These are phyloP conservation scores for Peronosclerospora sorghi DNA, from an alignment of 352 stramenopile species.

Conservation along the genomic window DNA sequence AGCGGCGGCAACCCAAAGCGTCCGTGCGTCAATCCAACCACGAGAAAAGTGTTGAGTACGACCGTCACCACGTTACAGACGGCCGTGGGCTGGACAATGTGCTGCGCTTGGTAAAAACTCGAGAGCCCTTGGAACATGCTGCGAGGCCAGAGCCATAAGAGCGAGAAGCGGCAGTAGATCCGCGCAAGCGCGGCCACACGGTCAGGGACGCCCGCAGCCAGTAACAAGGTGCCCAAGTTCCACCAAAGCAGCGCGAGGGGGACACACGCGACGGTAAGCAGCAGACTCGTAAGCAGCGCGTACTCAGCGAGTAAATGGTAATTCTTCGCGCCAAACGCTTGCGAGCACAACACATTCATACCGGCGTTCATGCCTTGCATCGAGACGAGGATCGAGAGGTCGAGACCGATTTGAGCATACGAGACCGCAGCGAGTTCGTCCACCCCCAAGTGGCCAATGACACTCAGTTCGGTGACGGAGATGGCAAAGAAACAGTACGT, in stretches of 20 bases:
- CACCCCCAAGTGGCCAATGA: no score
- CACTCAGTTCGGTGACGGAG: no score
- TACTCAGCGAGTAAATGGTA: conserved; percentile 60
- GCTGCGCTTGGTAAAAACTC: conserved; percentile 71
- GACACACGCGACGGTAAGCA: conserved; percentile 61
- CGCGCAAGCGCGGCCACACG: conserved; percentile 30
- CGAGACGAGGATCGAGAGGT: conserved; percentile 68
- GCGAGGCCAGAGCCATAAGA: conserved; percentile 78
- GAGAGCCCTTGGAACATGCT: conserved; percentile 69
- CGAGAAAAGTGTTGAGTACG: conserved; percentile 31
- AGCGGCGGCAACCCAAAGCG: conserved; percentile 38
- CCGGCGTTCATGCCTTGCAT: conserved; percentile 71
- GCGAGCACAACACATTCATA: conserved; percentile 73
- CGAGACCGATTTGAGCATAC: conserved; percentile 69
- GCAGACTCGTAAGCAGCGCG: conserved; percentile 42
- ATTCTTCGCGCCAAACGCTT: conserved; percentile 80
- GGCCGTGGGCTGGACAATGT: conserved; percentile 36
- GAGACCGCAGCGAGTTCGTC: no score
- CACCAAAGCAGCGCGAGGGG: conserved; percentile 68
- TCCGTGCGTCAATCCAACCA: conserved; percentile 62
- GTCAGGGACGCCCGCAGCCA: conserved; percentile 34
- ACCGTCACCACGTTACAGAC: conserved; percentile 38
- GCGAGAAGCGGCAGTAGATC: no score
- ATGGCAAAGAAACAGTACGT: no score
- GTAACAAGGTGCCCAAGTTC: no score